These are phyloP conservation scores for Pleurotus sapidus DNA, from an alignment of 768 basidiomycete genomes.

Conservation along the genomic window DNA sequence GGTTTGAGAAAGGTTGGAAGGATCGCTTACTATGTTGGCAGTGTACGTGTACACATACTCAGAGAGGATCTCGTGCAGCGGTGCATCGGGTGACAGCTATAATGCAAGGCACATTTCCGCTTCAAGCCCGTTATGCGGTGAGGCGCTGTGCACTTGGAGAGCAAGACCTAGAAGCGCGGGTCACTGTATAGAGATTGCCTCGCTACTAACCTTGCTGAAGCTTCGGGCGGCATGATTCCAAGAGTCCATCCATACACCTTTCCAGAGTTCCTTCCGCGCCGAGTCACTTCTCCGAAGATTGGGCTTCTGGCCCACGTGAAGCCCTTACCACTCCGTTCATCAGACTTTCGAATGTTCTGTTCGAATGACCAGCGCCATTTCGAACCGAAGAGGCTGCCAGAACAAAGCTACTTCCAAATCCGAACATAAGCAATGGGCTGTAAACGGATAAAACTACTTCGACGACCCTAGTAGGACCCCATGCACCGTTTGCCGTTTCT, in stretches of 20 bases:
- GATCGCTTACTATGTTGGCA: background rate
- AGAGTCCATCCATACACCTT: background rate
- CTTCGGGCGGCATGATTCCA: background rate
- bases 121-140: background rate
- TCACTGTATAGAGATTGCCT: background rate
- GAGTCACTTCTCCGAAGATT: background rate
- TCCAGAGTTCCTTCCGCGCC: background rate
- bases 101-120: background rate
- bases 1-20: background rate
- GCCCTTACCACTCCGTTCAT: background rate
- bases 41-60: background rate
- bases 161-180: background rate
- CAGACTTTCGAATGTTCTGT: background rate
- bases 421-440: background rate
- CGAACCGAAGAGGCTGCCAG: background rate
- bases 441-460: background rate
- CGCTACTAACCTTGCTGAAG: background rate
- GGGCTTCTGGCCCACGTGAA: background rate
- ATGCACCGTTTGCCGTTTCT: background rate
- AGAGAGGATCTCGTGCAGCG: background rate
- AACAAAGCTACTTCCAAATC: background rate
- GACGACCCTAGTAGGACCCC: background rate
- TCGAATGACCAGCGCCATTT: background rate
- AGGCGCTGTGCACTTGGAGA: background rate
- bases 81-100: background rate